A percentile compares a stretch with the other conserved stretches of the same genome.
Conservation (phyloP, 345 rosid genomes). For the Alliaria petiolata region DNA sequence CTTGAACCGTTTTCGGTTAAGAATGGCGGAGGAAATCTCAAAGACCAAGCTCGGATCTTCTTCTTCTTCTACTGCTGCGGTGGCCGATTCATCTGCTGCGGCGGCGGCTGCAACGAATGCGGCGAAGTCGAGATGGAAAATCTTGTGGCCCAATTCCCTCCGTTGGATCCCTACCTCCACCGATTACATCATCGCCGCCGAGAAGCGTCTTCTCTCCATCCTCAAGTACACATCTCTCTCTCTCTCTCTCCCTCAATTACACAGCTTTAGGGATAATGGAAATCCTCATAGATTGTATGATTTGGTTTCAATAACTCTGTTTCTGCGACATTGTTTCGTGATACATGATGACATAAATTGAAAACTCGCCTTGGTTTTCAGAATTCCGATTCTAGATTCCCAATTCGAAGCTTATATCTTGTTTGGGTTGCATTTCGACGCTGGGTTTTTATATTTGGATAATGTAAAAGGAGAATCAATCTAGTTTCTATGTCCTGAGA, state of each 20-base stretch:
- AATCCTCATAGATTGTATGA: not conserved
- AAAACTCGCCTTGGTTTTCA: not conserved
- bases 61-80: constrained; percentile 18
- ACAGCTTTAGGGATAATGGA: not conserved
- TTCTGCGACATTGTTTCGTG: not conserved
- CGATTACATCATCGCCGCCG: constrained; percentile 84
- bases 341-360: not conserved
- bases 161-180: constrained; percentile 99
- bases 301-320: not conserved
- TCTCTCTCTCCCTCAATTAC: not conserved
- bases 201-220: constrained; percentile 86
- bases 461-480: not conserved
- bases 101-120: constrained; percentile 35
- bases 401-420: not conserved
- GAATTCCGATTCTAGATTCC: not conserved
- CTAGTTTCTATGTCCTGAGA: not conserved
- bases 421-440: not conserved
- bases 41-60: constrained; percentile 49
- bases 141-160: constrained; percentile 78
- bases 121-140: constrained; percentile 54
- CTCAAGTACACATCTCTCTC: constrained; percentile 52
- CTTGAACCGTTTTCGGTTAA: constrained; percentile 34
- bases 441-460: not conserved
- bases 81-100: constrained; percentile 34
- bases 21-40: constrained; percentile 69